A percentile compares a stretch with the other conserved stretches of the same genome.
phyloP scores from a whole-genome alignment of 306 rosid species.

The Lathyrus tuberosus region DNA sequence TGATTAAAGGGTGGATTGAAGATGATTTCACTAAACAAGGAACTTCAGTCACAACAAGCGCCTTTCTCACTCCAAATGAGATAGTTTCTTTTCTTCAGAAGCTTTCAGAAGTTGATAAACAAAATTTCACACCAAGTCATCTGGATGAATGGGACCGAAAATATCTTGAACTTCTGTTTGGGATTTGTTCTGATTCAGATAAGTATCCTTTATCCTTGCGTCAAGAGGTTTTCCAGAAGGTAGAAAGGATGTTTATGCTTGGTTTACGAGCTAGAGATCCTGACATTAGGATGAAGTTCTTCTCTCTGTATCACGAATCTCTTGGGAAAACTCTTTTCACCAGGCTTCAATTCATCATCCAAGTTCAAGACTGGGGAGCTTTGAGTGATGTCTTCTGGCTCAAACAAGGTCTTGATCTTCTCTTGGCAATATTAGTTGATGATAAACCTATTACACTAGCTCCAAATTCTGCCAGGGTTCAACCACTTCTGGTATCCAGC shows the following conservation, averaged over 20 bases:
- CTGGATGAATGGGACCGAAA: constrained; percentile 91
- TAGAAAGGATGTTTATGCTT: too few relatives aligned
- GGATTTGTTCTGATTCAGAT: constrained; percentile 83
- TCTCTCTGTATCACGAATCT: too few relatives aligned
- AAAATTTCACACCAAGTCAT: constrained; percentile 63
- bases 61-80: constrained; percentile 86
- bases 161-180: constrained; percentile 86
- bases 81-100: constrained; percentile 90
- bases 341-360: constrained; percentile 93
- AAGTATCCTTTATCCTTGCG: constrained; percentile 71
- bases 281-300: too few relatives aligned
- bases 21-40: constrained; percentile 85
- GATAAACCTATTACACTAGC: constrained; percentile 93
- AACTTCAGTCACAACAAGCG: constrained; percentile 59
- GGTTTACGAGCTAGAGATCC: too few relatives aligned
- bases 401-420: constrained; percentile 99
- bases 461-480: constrained; percentile 94
- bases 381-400: constrained; percentile 98
- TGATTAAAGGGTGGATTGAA: constrained; percentile 96
- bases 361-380: constrained; percentile 92
- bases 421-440: constrained; percentile 90
- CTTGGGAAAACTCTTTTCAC: too few relatives aligned
- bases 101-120: constrained; percentile 92
- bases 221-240: too few relatives aligned
- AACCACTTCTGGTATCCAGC: constrained; percentile 70